Conservation (phyloP, 2,329 filamentous ascomycete genomes). For the Myriosclerotinia duriaeana region DNA sequence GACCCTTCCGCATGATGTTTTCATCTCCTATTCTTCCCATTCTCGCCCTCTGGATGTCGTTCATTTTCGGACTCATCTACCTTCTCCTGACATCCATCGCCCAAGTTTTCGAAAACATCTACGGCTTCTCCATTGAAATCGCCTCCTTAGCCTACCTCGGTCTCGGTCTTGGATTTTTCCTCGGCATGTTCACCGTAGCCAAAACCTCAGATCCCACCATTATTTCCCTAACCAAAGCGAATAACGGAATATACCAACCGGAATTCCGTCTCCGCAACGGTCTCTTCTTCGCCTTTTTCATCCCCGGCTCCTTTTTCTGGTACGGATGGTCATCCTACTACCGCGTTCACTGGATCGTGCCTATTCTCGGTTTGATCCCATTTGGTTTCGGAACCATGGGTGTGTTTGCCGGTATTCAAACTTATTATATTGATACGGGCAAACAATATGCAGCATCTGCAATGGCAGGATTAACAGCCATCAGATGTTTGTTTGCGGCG, state of each 20-base stretch:
- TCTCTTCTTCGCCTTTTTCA: slow-evolving; percentile 46
- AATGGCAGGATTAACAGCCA: slow-evolving; percentile 43
- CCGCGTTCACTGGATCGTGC: slow-evolving; percentile 46
- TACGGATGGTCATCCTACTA: slow-evolving; percentile 48
- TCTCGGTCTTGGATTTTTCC: slow-evolving; percentile 46
- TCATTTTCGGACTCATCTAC: slow-evolving; percentile 37
- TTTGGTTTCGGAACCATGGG: slow-evolving; percentile 48
- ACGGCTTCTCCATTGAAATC: slow-evolving; percentile 45
- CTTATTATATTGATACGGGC: slow-evolving; percentile 49
- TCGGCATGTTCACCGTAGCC: slow-evolving; percentile 46
- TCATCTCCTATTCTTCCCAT: slow-evolving; percentile 46
- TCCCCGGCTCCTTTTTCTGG: slow-evolving; percentile 48
- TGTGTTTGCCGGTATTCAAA: slow-evolving; percentile 44
- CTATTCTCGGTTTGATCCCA: slow-evolving; percentile 43
- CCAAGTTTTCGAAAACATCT: slow-evolving; percentile 36
- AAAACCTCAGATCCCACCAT: slow-evolving; percentile 48
- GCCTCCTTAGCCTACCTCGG: slow-evolving; percentile 50
- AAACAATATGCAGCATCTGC: slow-evolving; percentile 44
- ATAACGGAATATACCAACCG: slow-evolving; percentile 39
- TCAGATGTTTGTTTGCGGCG: slow-evolving; percentile 48
- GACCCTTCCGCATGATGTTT: slow-evolving; percentile 47
- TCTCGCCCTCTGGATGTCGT: slow-evolving; percentile 28
- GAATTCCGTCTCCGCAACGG: slow-evolving; percentile 44
- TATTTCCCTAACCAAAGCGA: slow-evolving; percentile 48
- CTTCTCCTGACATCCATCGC: slow-evolving; percentile 34